phyloP scores from a whole-genome alignment of 2,329 filamentous ascomycete genomes.

The Scopulariopsis brevicaulis region DNA sequence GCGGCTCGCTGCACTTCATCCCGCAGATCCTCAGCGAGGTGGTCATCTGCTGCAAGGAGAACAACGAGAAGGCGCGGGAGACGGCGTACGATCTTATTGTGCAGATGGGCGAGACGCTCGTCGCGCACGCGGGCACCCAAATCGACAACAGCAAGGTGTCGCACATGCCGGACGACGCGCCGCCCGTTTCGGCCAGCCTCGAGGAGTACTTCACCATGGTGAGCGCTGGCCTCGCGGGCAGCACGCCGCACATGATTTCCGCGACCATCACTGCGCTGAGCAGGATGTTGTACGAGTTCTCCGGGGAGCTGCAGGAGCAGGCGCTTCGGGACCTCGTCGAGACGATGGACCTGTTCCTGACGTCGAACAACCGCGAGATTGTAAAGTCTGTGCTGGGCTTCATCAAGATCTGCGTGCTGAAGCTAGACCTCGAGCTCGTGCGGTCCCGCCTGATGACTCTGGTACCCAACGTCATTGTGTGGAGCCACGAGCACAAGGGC shows the following conservation, averaged over 20 bases:
- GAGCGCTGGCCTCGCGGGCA: slow-evolving; percentile 84
- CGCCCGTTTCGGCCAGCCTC: slow-evolving; percentile 65
- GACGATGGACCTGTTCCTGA: slow-evolving; percentile 92
- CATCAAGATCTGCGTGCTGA: slow-evolving; percentile 89
- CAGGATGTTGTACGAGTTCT: slow-evolving; percentile 88
- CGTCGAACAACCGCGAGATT: slow-evolving; percentile 93
- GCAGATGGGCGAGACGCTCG: slow-evolving; percentile 74
- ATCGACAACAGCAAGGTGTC: slow-evolving; percentile 82
- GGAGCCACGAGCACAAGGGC: slow-evolving; percentile 97
- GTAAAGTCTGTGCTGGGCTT: slow-evolving; percentile 92
- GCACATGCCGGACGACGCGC: slow-evolving; percentile 74
- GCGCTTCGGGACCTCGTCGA: slow-evolving; percentile 78
- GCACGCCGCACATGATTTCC: slow-evolving; percentile 93
- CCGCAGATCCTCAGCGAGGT: slow-evolving; percentile 86
- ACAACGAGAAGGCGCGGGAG: slow-evolving; percentile 87
- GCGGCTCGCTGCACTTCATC: slow-evolving; percentile 79
- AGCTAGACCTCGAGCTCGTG: slow-evolving; percentile 69
- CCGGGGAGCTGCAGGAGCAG: slow-evolving; percentile 52
- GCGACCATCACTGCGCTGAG: slow-evolving; percentile 93
- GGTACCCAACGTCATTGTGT: slow-evolving; percentile 84
- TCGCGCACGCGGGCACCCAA: slow-evolving; percentile 48
- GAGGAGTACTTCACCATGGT: slow-evolving; percentile 99
- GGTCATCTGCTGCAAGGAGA: slow-evolving; percentile 93
- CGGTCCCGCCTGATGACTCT: slow-evolving; percentile 64
- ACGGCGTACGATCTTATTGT: slow-evolving; percentile 86